A percentile compares a stretch with the other conserved stretches of the same genome.
Conservation (phyloP, 768 basidiomycete species). For the Cantharellus cinnabarinus region DNA sequence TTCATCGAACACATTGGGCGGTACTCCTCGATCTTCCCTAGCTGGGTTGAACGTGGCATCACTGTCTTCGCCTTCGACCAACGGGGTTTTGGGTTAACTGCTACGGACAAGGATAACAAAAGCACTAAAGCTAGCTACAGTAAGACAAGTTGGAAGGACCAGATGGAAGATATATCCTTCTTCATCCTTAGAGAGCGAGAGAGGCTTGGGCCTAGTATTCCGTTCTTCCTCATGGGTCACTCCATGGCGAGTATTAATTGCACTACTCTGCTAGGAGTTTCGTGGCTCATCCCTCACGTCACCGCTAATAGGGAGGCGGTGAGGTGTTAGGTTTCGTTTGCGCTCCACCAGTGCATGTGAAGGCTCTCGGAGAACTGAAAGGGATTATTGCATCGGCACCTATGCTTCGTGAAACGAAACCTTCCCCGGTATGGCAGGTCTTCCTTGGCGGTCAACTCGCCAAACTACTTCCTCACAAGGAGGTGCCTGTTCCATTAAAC, state of each 20-base stretch:
- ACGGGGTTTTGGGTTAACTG: slow-evolving; percentile 62
- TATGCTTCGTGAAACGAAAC: slow-evolving; percentile 38
- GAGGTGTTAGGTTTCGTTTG: slow-evolving; percentile 35
- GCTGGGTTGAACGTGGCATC: slow-evolving; percentile 27
- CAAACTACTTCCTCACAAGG: slow-evolving; percentile 1
- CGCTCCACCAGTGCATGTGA: slow-evolving; percentile 12
- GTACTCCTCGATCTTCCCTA: neutral
- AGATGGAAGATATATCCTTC: slow-evolving; percentile 47
- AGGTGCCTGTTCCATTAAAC: neutral
- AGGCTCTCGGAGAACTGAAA: slow-evolving; percentile 22
- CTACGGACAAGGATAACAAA: slow-evolving; percentile 29
- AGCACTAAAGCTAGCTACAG: slow-evolving; percentile 20
- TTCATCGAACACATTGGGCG: slow-evolving; percentile 24
- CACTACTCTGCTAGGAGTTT: too few species aligned
- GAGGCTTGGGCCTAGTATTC: slow-evolving; percentile 21
- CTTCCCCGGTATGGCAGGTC: slow-evolving; percentile 19
- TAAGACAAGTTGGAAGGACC: neutral
- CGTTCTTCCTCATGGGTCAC: slow-evolving; percentile 43
- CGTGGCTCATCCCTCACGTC: too few species aligned
- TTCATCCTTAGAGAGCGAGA: slow-evolving; percentile 28
- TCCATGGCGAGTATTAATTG: slow-evolving; percentile 10
- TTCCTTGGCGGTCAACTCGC: neutral
- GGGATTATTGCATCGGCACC: slow-evolving; percentile 54
- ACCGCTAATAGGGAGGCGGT: slow-evolving; percentile 38
- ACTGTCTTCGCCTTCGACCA: slow-evolving; percentile 59